Evolutionary conservation across 768 basidiomycete species (phyloP), one percentile per base, ranked within the genome.

Genomic region (Russula compacta): DNA sequence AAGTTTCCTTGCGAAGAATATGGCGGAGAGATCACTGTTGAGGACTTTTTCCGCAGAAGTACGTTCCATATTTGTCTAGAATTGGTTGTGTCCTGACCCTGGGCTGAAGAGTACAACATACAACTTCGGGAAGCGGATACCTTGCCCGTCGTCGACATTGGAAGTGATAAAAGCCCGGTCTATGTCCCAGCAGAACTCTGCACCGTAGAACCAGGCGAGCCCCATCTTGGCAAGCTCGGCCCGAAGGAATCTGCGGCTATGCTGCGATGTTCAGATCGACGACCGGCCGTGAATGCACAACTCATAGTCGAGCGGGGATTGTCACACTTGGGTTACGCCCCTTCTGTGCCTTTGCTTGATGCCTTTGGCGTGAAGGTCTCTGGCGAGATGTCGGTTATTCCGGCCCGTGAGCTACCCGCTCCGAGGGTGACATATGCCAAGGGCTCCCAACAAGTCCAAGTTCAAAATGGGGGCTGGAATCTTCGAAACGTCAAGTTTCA

Each of bases 141-240:
- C 40, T 57, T 76, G 6, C 75, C 75, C 7, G 43, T 75, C 49
- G 63, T 77, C 49, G 69, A 76, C 50, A 64, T 76, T 64, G 65
- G 80, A 65, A 52, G 63, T 38, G 53, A 38, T 11, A 54, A 67
- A 4, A 71, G 68, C 35, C 63, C 76, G 0, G 71, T 70, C 46
- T 81, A 71, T 66, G 71, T 89, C 0, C 89, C 89, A 0, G 82
- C 86, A 0, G 89, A 92, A 69, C 52, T 92, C 1, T 91, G 89
- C 73, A 73, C 80, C 24, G 86, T 92, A 53, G 70, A 76, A 9
- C 71, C 79, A 0, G 83, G 83, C 7, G 81, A 81, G 63, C 75
- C 84, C 0, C 87, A 81, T 74, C 77, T 78, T 21, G 85, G 81
- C 6, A 82, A 78, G 60, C 81, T 91, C 2, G 77, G 71, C 57